Evolutionary conservation across 345 rosid genomes (phyloP).

Genomic region (Theobroma cacao): DNA sequence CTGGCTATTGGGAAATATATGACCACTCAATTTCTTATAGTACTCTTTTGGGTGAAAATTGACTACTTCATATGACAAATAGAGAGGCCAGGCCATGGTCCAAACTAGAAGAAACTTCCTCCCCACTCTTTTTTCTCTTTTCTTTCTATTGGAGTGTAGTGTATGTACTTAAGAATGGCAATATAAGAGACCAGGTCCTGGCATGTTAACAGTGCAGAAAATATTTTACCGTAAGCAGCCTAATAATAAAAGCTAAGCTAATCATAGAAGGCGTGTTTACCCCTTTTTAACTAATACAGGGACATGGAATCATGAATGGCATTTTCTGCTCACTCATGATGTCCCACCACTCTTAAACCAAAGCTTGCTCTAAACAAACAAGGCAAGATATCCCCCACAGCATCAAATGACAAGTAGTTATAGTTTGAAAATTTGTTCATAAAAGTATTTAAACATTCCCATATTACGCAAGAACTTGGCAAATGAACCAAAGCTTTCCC

Average conservation of each 20-base stretch:
- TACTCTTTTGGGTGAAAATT: too few species aligned
- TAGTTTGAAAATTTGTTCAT: not conserved
- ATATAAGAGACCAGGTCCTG: not conserved
- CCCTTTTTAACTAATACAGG: conserved; percentile 9
- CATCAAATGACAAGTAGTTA: not conserved
- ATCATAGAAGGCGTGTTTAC: conserved; percentile 17
- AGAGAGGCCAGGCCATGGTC: not conserved
- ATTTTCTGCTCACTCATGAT: conserved; percentile 14
- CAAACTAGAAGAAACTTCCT: not conserved
- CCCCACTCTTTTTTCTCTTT: not conserved
- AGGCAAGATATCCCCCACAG: conserved; percentile 13
- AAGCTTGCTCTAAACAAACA: conserved; percentile 13
- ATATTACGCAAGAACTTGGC: not conserved
- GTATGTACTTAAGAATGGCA: not conserved
- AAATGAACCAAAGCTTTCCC: not conserved
- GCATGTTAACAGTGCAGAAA: not conserved
- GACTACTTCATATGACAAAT: too few species aligned
- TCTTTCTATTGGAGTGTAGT: not conserved
- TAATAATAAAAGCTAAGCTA: conserved; percentile 22
- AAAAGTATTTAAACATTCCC: not conserved
- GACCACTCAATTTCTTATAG: not conserved
- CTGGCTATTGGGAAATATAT: too few species aligned
- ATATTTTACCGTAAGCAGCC: not conserved
- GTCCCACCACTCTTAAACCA: conserved; percentile 16
- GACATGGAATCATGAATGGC: conserved; percentile 7